Conservation (phyloP, 176 grass and related monocot species). For the Pharus latifolius region DNA sequence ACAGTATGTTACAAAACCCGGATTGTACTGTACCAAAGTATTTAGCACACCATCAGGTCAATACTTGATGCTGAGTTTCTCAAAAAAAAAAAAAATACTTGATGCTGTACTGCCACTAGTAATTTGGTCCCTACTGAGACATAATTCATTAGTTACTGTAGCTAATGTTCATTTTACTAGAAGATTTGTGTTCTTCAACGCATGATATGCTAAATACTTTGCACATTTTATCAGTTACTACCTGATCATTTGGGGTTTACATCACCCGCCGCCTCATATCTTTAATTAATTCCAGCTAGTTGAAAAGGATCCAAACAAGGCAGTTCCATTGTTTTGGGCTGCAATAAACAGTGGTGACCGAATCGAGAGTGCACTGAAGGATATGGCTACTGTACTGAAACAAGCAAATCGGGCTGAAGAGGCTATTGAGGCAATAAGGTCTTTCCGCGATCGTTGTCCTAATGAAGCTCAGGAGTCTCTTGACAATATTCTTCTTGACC, state of each 20-base stretch:
- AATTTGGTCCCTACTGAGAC: neutral
- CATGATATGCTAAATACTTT: neutral
- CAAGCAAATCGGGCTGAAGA: conserved; percentile 65
- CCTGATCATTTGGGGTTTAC: neutral
- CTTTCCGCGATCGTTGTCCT: conserved; percentile 45
- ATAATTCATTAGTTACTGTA: neutral
- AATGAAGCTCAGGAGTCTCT: conserved; percentile 48
- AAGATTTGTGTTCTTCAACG: neutral
- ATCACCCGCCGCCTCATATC: neutral
- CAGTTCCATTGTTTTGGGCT: conserved; percentile 60
- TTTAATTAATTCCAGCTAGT: conserved; percentile 33
- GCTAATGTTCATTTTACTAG: neutral
- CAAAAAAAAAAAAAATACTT: too few relatives aligned
- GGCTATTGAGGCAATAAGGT: conserved; percentile 61
- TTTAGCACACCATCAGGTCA: neutral
- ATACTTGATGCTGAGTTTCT: too few relatives aligned
- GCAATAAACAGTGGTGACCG: conserved; percentile 73
- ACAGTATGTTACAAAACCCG: too few relatives aligned
- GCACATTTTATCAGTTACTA: neutral
- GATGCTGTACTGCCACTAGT: neutral
- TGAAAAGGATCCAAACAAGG: conserved; percentile 71
- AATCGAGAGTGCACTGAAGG: conserved; percentile 64
- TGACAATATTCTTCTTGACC: conserved; percentile 55
- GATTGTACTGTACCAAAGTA: neutral
- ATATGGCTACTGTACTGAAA: conserved; percentile 66